Evolutionary conservation across 441 rosid species (phyloP), one percentile per base, ranked within the genome.

Genomic region (Francoa sonchifolia): DNA sequence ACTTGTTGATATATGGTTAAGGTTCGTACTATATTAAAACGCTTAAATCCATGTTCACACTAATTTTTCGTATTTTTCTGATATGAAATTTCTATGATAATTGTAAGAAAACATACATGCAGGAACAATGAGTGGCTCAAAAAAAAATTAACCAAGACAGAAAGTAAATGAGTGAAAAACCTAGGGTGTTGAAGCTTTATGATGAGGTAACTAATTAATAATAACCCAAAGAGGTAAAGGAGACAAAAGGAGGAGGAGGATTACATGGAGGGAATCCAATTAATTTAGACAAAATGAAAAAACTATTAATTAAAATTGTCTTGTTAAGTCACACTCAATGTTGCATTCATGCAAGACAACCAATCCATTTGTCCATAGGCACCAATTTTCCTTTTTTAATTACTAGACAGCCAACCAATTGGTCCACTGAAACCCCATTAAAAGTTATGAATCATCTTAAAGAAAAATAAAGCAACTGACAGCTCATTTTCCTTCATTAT

Each of bases 281-380:
- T 48, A 43, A 34, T 48, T 43, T 64, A 62, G 58, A 42, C 52
- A n/a, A n/a, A n/a, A n/a, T n/a, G n/a, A n/a, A n/a, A n/a, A n/a
- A n/a, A n/a, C n/a, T n/a, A n/a, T n/a, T n/a, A n/a, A n/a, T n/a
- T n/a, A n/a, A n/a, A n/a, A n/a, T n/a, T 52, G 66, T 53, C 67
- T 31, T 56, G 61, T 60, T 44, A 40, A 53, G 63, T 58, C 74
- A 55, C 62, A 43, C 54, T 65, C 72, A 36, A 32, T 52, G 71
- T 53, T 64, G 60, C 65, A 47, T 58, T 55, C 77, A 63, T 67
- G 67, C 72, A 63, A 51, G 75, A 58, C 75, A 70, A 47, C 54
- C 60, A 44, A 61, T 66, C 57, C 60, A 54, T 35, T 47, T 59
- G 69, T 65, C 61, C 45, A 58, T 54, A 33, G 48, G 33, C 54